Percentiles rank a stretch among this genome's conserved stretches.
Conservation (phyloP, 805 yeast genomes). For the Kluyveromyces wickerhamii region DNA sequence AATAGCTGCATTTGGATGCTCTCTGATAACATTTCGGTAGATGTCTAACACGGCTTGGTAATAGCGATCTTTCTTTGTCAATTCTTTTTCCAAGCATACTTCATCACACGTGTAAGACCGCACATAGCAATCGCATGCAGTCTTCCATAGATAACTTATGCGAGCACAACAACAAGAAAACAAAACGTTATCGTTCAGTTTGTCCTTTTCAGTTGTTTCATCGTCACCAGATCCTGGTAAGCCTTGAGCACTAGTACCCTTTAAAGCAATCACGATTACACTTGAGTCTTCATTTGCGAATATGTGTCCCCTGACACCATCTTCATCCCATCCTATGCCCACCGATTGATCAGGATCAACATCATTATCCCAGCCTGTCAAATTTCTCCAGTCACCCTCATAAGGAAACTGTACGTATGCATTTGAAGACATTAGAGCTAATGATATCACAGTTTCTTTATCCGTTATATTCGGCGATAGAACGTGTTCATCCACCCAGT, state of each 20-base stretch:
- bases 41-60: conserved; percentile 73
- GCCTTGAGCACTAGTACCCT: conserved; percentile 87
- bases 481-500: conserved; percentile 54
- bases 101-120: conserved; percentile 83
- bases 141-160: conserved; percentile 82
- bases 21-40: conserved; percentile 56
- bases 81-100: conserved; percentile 71
- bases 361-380: conserved; percentile 42
- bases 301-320: conserved; percentile 86
- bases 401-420: conserved; percentile 78
- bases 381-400: conserved; percentile 83
- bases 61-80: conserved; percentile 68
- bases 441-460: conserved; percentile 57
- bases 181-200: conserved; percentile 75
- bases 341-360: conserved; percentile 32
- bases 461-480: conserved; percentile 70
- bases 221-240: conserved; percentile 65
- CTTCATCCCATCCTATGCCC: conserved; percentile 79
- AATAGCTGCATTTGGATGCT: conserved; percentile 64
- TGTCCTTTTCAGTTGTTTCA: conserved; percentile 77
- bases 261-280: conserved; percentile 67
- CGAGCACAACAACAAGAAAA: conserved; percentile 97
- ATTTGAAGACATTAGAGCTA: conserved; percentile 83
- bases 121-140: conserved; percentile 90
- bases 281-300: conserved; percentile 56